Conservation (phyloP, 192 early-diverging fungal genomes). For the Martensiomyces pterosporus region DNA sequence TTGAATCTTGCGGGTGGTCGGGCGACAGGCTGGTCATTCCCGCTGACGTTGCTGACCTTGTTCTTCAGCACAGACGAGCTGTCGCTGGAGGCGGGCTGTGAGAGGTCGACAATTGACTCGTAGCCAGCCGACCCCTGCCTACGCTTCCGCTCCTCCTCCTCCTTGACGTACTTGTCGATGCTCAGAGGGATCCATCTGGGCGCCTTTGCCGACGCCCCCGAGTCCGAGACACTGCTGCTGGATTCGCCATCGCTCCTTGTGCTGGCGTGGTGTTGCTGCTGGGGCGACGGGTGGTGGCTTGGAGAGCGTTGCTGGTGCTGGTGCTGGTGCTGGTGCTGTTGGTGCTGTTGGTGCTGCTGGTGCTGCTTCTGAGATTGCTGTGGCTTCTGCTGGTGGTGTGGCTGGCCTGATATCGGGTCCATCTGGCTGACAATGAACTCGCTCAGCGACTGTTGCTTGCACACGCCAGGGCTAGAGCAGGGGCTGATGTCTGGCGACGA, state of each 20-base stretch:
- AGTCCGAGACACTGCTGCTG: neutral
- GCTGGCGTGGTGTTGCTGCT: too few species aligned
- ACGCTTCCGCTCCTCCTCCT: slow-evolving; percentile 41
- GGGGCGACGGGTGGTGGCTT: too few species aligned
- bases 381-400: slow-evolving; percentile 7
- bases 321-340: neutral
- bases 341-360: too few species aligned
- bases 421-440: slow-evolving; percentile 44
- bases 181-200: slow-evolving; percentile 46
- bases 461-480: slow-evolving; percentile 9
- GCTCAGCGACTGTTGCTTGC: slow-evolving; percentile 42
- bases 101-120: slow-evolving; percentile 1
- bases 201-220: neutral
- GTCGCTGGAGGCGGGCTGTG: slow-evolving; percentile 5
- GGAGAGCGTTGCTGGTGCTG: too few species aligned
- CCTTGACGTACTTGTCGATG: slow-evolving; percentile 47
- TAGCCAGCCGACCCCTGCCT: neutral
- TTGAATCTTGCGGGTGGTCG: slow-evolving; percentile 42
- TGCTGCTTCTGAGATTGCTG: neutral
- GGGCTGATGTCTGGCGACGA: slow-evolving; percentile 4
- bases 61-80: slow-evolving; percentile 10
- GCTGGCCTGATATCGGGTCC: slow-evolving; percentile 6
- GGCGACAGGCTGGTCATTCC: slow-evolving; percentile 10
- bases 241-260: neutral
- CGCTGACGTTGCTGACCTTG: slow-evolving; percentile 41